Evolutionary conservation across 495 filamentous ascomycete species (phyloP).

Genomic region (Pseudevernia furfuracea): DNA sequence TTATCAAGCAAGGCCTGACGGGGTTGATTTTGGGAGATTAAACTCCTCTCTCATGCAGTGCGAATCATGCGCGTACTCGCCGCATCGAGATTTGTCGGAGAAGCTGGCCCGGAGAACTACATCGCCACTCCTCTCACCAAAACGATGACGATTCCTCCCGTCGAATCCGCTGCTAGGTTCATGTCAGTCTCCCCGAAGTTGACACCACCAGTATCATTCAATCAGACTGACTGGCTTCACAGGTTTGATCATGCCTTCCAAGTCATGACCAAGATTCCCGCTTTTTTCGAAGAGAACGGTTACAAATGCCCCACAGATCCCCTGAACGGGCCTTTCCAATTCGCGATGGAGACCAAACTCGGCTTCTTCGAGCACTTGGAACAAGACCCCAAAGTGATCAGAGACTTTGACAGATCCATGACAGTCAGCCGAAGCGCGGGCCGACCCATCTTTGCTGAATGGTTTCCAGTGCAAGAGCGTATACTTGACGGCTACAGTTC

Average conservation of each 20-base stretch:
- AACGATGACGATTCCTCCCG: too few relatives aligned
- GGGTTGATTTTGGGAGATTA: too few relatives aligned
- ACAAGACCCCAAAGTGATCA: background rate
- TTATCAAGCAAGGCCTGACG: too few relatives aligned
- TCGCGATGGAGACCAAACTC: background rate
- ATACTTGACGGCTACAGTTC: background rate
- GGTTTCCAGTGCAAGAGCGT: background rate
- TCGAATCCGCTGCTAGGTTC: too few relatives aligned
- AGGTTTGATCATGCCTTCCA: slow-evolving; percentile 2
- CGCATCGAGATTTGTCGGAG: too few relatives aligned
- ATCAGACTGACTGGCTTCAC: too few relatives aligned
- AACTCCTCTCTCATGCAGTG: too few relatives aligned
- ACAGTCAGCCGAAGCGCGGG: background rate
- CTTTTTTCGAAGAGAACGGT: background rate
- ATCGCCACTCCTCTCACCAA: too few relatives aligned
- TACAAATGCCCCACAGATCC: slow-evolving; percentile 1
- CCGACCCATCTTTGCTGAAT: background rate
- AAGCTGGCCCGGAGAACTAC: too few relatives aligned
- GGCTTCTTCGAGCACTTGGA: background rate
- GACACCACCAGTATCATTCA: too few relatives aligned
- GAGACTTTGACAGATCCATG: slow-evolving; percentile 3
- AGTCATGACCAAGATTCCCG: background rate
- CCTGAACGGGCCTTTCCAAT: background rate
- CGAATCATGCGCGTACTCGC: too few relatives aligned
- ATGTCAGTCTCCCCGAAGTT: too few relatives aligned